These are phyloP conservation scores for Pilaira anomala DNA, from an alignment of 192 early-diverging fungal genomes.

Conservation along the genomic window DNA sequence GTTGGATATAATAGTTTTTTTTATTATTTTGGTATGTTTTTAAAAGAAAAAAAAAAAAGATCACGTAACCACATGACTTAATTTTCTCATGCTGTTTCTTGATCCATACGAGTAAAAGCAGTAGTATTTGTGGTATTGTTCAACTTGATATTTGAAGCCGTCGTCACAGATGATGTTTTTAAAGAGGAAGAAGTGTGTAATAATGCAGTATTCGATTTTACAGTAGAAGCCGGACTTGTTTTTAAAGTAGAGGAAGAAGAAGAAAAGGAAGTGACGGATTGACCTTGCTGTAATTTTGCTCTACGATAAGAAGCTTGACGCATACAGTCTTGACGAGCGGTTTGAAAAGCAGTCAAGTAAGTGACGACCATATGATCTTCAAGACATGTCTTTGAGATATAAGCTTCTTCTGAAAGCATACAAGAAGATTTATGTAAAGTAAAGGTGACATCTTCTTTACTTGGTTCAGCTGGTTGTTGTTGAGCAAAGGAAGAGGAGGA, in stretches of 20 bases:
- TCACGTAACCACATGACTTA: too few relatives aligned
- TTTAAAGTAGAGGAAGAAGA: slow-evolving; percentile 9
- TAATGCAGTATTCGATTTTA: too few relatives aligned
- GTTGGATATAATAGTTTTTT: too few relatives aligned
- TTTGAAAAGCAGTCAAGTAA: slow-evolving; percentile 34
- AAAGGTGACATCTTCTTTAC: slow-evolving; percentile 18
- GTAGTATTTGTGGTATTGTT: too few relatives aligned
- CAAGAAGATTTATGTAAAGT: slow-evolving; percentile 29
- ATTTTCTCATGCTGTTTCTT: too few relatives aligned
- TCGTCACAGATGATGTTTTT: too few relatives aligned
- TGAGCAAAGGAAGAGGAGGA: slow-evolving; percentile 17
- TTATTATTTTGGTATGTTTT: too few relatives aligned
- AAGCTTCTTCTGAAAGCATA: slow-evolving; percentile 32
- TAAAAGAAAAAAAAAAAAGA: too few relatives aligned
- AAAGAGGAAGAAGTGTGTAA: too few relatives aligned
- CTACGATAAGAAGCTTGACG: background rate
- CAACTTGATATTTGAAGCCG: too few relatives aligned
- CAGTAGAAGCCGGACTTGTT: too few relatives aligned
- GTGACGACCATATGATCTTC: slow-evolving; percentile 42
- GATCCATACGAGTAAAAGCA: too few relatives aligned
- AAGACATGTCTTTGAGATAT: slow-evolving; percentile 33
- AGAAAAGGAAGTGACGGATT: slow-evolving; percentile 4
- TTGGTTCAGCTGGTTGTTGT: slow-evolving; percentile 4
- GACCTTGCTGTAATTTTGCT: background rate
- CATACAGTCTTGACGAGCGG: slow-evolving; percentile 24